Percentiles rank a stretch among this genome's conserved stretches.
Conservation (phyloP, 2,329 filamentous ascomycete species). For the Fusarium musae region DNA sequence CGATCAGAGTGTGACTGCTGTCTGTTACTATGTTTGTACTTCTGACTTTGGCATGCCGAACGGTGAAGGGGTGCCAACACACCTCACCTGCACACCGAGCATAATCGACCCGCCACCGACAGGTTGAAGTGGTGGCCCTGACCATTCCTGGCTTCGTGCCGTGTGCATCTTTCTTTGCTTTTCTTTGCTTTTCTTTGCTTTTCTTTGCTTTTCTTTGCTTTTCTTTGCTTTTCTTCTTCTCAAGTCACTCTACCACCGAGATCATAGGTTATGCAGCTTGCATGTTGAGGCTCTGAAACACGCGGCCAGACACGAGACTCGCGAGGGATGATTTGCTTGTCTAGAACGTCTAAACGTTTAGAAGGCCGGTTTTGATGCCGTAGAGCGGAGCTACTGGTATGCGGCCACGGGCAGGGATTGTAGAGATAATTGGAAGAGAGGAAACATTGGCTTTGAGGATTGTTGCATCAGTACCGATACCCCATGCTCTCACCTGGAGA, state of each 20-base stretch:
- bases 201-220: slow-evolving; percentile 2
- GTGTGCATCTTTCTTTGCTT: background rate
- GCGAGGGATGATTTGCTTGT: slow-evolving; percentile 15
- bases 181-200: background rate
- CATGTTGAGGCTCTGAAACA: slow-evolving; percentile 15
- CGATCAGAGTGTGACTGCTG: background rate
- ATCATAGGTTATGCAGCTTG: background rate
- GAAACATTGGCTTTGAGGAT: background rate
- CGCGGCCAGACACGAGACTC: slow-evolving; percentile 23
- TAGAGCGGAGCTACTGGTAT: background rate
- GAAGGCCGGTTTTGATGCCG: slow-evolving; percentile 20
- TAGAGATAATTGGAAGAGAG: slow-evolving; percentile 24
- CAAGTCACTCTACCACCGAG: background rate
- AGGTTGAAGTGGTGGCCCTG: slow-evolving; percentile 2
- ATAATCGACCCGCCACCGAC: slow-evolving; percentile 17
- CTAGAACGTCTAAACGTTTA: slow-evolving; percentile 35
- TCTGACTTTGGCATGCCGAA: slow-evolving; percentile 3
- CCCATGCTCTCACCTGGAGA: slow-evolving; percentile 10
- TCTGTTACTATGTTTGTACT: background rate
- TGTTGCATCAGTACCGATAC: slow-evolving; percentile 1
- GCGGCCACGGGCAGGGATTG: slow-evolving; percentile 11
- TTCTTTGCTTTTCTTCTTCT: background rate
- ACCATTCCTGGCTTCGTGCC: background rate
- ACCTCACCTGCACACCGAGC: slow-evolving; percentile 23
- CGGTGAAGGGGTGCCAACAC: slow-evolving; percentile 10